Evolutionary conservation across 768 basidiomycete genomes (phyloP).

Genomic region (Psilocybe cyanescens): DNA sequence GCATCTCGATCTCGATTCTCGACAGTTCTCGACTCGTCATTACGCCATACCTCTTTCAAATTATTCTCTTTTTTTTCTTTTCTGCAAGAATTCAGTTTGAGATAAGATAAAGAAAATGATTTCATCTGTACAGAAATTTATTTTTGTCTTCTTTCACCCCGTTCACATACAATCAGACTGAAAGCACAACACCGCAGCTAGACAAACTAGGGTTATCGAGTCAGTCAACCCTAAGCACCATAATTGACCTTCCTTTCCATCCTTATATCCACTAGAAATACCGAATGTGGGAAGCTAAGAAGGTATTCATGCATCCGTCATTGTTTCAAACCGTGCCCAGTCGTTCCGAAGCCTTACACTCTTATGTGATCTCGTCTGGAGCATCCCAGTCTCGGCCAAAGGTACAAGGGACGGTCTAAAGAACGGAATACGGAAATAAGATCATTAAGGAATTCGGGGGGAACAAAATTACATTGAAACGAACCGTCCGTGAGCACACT

Average conservation of each 20-base stretch:
- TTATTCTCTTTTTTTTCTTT: not conserved
- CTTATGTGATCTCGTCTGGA: slow-evolving; percentile 17
- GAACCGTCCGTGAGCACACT: slow-evolving; percentile 94
- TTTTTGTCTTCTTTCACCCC: slow-evolving; percentile 1
- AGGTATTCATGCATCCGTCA: slow-evolving; percentile 20
- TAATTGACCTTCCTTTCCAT: slow-evolving; percentile 15
- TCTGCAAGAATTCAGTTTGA: not conserved
- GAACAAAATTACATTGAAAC: slow-evolving; percentile 19
- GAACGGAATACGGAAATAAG: slow-evolving; percentile 11
- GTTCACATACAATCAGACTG: slow-evolving; percentile 15
- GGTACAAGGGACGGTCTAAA: slow-evolving; percentile 46
- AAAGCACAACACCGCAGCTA: slow-evolving; percentile 20
- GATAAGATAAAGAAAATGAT: slow-evolving; percentile 19
- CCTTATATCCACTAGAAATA: slow-evolving; percentile 13
- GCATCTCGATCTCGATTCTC: too few species aligned
- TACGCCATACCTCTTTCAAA: not conserved
- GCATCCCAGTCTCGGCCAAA: slow-evolving; percentile 30
- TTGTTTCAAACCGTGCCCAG: slow-evolving; percentile 30
- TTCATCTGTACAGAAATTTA: not conserved
- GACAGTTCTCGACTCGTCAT: not conserved
- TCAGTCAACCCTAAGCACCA: slow-evolving; percentile 20
- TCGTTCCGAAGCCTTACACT: slow-evolving; percentile 24
- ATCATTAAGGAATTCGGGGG: slow-evolving; percentile 7
- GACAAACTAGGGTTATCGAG: slow-evolving; percentile 23
- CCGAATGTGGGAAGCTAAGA: slow-evolving; percentile 13